These are phyloP conservation scores for Medicago lupulina DNA, from an alignment of 306 rosid genomes.

Conservation along the genomic window DNA sequence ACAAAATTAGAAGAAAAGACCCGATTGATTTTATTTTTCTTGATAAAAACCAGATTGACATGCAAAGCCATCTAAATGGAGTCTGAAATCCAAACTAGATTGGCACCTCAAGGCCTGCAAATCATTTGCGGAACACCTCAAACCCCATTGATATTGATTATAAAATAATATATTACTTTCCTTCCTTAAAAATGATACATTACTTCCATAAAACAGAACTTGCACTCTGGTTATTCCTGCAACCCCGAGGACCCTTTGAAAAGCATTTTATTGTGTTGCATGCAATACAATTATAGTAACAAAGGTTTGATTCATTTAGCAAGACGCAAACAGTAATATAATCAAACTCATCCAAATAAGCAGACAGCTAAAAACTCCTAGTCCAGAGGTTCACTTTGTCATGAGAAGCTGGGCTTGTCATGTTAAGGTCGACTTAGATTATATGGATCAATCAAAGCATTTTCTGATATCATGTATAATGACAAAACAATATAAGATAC, in stretches of 20 bases:
- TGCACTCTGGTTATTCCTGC: not conserved
- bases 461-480: not conserved
- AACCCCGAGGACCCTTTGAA: not conserved
- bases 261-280: not conserved
- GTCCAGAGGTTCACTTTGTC: not conserved
- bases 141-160: not conserved
- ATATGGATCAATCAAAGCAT: slow-evolving; percentile 9
- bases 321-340: not conserved
- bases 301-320: not conserved
- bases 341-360: not conserved
- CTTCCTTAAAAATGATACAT: too few species aligned
- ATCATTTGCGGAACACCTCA: not conserved
- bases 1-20: not conserved
- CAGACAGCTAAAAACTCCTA: not conserved
- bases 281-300: not conserved
- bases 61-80: not conserved
- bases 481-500: not conserved
- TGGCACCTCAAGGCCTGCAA: not conserved
- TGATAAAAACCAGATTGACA: not conserved
- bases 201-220: not conserved
- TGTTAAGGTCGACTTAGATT: not conserved
- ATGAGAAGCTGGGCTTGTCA: not conserved
- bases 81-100: not conserved
- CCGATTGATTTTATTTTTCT: not conserved
- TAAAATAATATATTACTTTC: not conserved